Percentiles rank a stretch among this genome's conserved stretches.
phyloP scores from a whole-genome alignment of 2,329 filamentous ascomycete genomes.

The Venturia asperata region DNA sequence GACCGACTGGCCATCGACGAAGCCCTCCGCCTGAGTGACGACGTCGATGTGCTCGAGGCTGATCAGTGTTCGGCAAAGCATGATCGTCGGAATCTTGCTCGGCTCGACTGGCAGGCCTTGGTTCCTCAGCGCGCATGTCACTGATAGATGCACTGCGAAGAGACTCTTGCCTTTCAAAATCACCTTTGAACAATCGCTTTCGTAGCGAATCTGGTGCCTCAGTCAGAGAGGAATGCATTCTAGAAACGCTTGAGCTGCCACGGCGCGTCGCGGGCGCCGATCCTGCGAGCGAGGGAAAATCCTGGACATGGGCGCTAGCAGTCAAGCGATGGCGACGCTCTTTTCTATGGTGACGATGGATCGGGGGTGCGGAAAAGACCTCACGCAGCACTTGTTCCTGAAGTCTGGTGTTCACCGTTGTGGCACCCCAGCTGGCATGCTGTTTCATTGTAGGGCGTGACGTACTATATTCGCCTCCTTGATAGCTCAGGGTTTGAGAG shows the following conservation, averaged over 20 bases:
- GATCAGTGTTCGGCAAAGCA: conserved; percentile 24
- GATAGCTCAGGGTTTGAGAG: background rate
- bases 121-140: conserved; percentile 7
- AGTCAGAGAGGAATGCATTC: conserved; percentile 25
- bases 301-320: background rate
- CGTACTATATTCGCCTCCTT: conserved; percentile 22
- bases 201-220: conserved; percentile 32
- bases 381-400: conserved; percentile 90
- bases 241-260: conserved; percentile 34
- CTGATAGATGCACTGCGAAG: conserved; percentile 10
- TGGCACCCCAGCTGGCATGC: conserved; percentile 71
- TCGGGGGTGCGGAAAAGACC: conserved; percentile 77
- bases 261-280: conserved; percentile 32
- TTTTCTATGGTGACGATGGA: conserved; percentile 57
- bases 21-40: conserved; percentile 85
- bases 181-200: conserved; percentile 37
- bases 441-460: conserved; percentile 41
- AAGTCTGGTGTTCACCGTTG: conserved; percentile 78
- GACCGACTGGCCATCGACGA: conserved; percentile 62
- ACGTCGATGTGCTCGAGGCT: conserved; percentile 43
- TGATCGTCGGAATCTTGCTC: background rate
- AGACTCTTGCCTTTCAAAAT: conserved; percentile 29
- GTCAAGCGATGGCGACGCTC: conserved; percentile 12
- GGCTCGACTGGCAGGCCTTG: background rate
- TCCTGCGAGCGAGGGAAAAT: conserved; percentile 13